phyloP scores from a whole-genome alignment of 2,329 filamentous ascomycete genomes.

The Aspergillus neoniger region DNA sequence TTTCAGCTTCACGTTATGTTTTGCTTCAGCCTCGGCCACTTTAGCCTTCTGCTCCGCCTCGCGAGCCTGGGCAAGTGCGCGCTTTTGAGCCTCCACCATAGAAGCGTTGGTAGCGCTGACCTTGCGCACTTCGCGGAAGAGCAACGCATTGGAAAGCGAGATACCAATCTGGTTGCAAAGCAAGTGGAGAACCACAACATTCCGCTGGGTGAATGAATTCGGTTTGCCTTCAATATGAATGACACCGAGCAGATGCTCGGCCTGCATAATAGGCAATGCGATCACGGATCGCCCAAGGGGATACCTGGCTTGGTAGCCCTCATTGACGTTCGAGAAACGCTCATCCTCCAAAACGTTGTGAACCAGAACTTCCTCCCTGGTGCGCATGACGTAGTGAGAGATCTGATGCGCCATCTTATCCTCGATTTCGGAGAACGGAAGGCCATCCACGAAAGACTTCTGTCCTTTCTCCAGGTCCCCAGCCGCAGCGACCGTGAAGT shows the following conservation, averaged over 20 bases:
- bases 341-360: slow-evolving; percentile 67
- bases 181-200: slow-evolving; percentile 54
- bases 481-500: slow-evolving; percentile 63
- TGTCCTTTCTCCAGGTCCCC: slow-evolving; percentile 59
- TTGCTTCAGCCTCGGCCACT: slow-evolving; percentile 63
- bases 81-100: slow-evolving; percentile 67
- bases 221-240: slow-evolving; percentile 65
- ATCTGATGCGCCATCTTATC: slow-evolving; percentile 63
- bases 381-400: slow-evolving; percentile 63
- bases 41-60: slow-evolving; percentile 67
- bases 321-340: slow-evolving; percentile 62
- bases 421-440: slow-evolving; percentile 58
- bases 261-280: slow-evolving; percentile 63
- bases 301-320: slow-evolving; percentile 57
- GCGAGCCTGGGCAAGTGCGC: slow-evolving; percentile 61
- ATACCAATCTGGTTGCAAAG: slow-evolving; percentile 67
- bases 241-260: slow-evolving; percentile 59
- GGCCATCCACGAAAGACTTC: slow-evolving; percentile 55
- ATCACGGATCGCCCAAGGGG: slow-evolving; percentile 63
- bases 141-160: slow-evolving; percentile 63
- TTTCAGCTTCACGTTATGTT: slow-evolving; percentile 66
- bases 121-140: slow-evolving; percentile 63
- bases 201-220: slow-evolving; percentile 65
- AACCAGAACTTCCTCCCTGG: slow-evolving; percentile 64
- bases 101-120: slow-evolving; percentile 64